These are phyloP conservation scores for Millerozyma miso DNA, from an alignment of 805 yeast species.

Conservation along the genomic window DNA sequence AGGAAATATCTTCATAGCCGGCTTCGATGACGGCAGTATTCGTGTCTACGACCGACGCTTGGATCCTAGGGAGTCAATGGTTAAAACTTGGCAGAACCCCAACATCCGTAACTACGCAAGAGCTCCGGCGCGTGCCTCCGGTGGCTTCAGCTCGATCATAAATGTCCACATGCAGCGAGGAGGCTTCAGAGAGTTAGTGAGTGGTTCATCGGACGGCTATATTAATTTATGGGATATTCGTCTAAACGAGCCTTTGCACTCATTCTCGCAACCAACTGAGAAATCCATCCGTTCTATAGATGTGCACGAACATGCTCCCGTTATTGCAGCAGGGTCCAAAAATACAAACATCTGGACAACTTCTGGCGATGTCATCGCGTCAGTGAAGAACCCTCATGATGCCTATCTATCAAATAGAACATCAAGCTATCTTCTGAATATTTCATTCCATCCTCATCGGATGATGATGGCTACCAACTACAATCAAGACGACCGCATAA, in stretches of 20 bases:
- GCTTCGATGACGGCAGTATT: conserved; percentile 85
- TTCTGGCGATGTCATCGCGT: conserved; percentile 66
- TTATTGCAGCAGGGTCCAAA: conserved; percentile 83
- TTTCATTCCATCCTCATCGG: conserved; percentile 87
- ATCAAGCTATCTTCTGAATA: conserved; percentile 54
- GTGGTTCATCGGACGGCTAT: conserved; percentile 78
- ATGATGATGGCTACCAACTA: conserved; percentile 89
- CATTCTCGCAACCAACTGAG: conserved; percentile 53
- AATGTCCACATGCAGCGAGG: conserved; percentile 96
- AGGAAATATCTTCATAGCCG: conserved; percentile 85
- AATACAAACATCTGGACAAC: conserved; percentile 81
- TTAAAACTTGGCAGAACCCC: conserved; percentile 64
- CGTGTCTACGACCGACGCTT: conserved; percentile 88
- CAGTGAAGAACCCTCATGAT: conserved; percentile 50
- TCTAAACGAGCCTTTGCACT: conserved; percentile 60
- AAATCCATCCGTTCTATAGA: conserved; percentile 61
- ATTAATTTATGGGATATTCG: conserved; percentile 92
- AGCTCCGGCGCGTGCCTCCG: conserved; percentile 15
- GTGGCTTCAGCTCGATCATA: conserved; percentile 52
- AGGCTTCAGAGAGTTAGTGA: conserved; percentile 82
- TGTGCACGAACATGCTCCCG: conserved; percentile 95
- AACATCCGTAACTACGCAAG: conserved; percentile 19
- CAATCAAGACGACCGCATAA: conserved; percentile 69
- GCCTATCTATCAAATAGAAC: conserved; percentile 42
- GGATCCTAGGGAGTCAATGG: conserved; percentile 82